Conservation (phyloP, 2,329 filamentous ascomycete species). For the Talaromyces sp. region DNA sequence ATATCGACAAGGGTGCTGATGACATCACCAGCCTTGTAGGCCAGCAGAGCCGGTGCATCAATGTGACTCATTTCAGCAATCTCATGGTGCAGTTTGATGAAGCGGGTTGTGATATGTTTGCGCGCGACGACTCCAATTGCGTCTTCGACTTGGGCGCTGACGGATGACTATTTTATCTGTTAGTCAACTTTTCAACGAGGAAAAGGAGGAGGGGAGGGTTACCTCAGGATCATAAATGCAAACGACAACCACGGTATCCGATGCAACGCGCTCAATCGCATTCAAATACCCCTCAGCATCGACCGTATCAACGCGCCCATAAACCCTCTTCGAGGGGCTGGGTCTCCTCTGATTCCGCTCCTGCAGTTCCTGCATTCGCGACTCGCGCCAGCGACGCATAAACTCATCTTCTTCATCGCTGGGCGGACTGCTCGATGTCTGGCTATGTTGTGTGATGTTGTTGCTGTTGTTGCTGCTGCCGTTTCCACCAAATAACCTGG, state of each 20-base stretch:
- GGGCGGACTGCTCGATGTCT: constrained; percentile 12
- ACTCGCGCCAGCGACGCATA: constrained; percentile 79
- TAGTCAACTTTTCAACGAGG: not conserved
- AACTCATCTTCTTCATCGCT: constrained; percentile 69
- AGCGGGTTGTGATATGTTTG: constrained; percentile 69
- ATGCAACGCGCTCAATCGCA: constrained; percentile 82
- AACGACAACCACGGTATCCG: constrained; percentile 82
- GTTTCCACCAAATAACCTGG: constrained; percentile 17
- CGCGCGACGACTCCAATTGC: constrained; percentile 73
- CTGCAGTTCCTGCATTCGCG: constrained; percentile 74
- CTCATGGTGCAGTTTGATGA: constrained; percentile 85
- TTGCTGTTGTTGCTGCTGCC: constrained; percentile 22
- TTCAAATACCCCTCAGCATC: constrained; percentile 93
- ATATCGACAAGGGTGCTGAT: constrained; percentile 87
- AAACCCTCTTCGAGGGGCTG: constrained; percentile 73
- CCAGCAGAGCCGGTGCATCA: constrained; percentile 80
- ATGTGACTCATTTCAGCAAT: constrained; percentile 93
- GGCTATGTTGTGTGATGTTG: constrained; percentile 18
- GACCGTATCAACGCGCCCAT: constrained; percentile 75
- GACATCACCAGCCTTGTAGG: constrained; percentile 84
- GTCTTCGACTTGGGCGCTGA: constrained; percentile 74
- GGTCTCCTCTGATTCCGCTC: constrained; percentile 62
- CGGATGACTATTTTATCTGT: constrained; percentile 59
- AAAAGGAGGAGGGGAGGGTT: constrained; percentile 24
- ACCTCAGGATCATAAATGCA: constrained; percentile 89